Evolutionary conservation across 2,329 filamentous ascomycete species (phyloP).

Genomic region (Fusarium sp.): DNA sequence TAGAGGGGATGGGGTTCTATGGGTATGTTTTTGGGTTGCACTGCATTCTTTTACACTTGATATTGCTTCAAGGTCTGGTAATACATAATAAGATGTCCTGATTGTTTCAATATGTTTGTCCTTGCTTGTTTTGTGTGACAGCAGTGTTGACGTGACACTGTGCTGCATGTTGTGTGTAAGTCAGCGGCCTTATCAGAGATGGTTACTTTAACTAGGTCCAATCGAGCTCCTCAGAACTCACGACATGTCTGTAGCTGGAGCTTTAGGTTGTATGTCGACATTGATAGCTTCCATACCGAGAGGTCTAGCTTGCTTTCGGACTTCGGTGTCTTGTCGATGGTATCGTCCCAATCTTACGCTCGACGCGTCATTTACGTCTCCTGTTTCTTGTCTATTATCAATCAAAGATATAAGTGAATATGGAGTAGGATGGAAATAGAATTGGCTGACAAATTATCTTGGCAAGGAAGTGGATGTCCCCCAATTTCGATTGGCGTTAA

Average conservation of each 20-base stretch:
- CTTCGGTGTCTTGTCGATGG: not conserved
- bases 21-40: not conserved
- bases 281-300: not conserved
- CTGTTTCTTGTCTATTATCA: not conserved
- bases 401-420: not conserved
- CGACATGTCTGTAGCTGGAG: not conserved
- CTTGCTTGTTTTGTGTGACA: not conserved
- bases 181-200: not conserved
- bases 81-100: not conserved
- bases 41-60: not conserved
- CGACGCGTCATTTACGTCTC: not conserved
- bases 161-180: not conserved
- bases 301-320: not conserved
- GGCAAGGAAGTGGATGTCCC: slow-evolving; percentile 1
- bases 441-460: slow-evolving; percentile 28
- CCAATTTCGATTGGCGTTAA: slow-evolving; percentile 25
- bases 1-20: not conserved
- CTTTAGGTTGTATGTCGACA: not conserved
- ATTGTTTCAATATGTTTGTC: not conserved
- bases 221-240: not conserved
- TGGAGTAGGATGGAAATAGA: not conserved
- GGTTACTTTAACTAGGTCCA: not conserved
- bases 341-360: not conserved
- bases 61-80: not conserved
- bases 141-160: not conserved